Base-by-base conservation (phyloP, 2,329 filamentous ascomycete species). In the Aspergillus neoniger region DNA sequence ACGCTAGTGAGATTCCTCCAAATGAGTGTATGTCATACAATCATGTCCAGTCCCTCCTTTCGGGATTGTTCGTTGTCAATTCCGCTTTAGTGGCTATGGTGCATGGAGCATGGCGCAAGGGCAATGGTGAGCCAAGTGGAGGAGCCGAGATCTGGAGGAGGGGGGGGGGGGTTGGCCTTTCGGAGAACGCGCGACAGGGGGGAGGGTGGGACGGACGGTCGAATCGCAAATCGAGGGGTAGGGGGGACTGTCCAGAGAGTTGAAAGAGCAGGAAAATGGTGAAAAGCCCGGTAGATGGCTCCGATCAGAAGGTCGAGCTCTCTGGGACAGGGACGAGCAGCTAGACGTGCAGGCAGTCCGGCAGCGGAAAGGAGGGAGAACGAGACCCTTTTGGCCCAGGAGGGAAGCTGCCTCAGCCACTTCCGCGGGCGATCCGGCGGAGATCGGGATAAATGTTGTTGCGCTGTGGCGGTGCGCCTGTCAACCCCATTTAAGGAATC, bases 371-470 rank as follows among this genome's bases (percentile, higher is more conserved):
- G 44, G 56, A 58, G 61, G 58, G 65, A 30, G 23, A 32, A 17
- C 25, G 62, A 43, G 44, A 47, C 61, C 55, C 62, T 59, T 56
- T 61, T 38, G 53, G 58, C 58, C 57, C 62, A 56, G 58, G 51
- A 57, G 63, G 39, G 53, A 55, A 32, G 23, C 25, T 25, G 39
- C 53, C 62, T 64, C 59, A 70, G 67, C 67, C 67, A 71, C 69
- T 69, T 70, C 69, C 70, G 69, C 67, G 59, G 71, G 65, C 64
- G 70, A 74, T 72, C 66, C 69, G 67, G 57, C 56, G 60, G 54
- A 64, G 56, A 60, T 61, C 59, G 62, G 64, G 72, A 70, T 58
- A 41, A 72, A 72, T 51, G 32, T 70, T 74, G 64, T 67, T 70
- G 65, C 72, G 72, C 1, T 64, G 71, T 71, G 72, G 72, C 72